A percentile compares a stretch with the other conserved stretches of the same genome.
These are phyloP conservation scores for Fusarium chlamydosporum DNA, from an alignment of 2,329 filamentous ascomycete genomes.

Conservation along the genomic window DNA sequence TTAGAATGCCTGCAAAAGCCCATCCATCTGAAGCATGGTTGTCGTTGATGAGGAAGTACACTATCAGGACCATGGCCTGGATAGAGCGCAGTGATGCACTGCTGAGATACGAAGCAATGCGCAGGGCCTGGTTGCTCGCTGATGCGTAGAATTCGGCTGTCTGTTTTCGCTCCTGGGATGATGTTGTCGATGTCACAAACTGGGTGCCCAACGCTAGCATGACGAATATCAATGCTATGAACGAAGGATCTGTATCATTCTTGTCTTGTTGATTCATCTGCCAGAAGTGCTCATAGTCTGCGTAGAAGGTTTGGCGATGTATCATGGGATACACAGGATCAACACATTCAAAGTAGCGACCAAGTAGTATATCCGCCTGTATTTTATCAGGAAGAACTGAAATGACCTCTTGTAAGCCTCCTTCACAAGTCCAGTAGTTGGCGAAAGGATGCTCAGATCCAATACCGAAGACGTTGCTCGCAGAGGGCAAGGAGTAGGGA, in stretches of 20 bases:
- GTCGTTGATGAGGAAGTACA: slow-evolving; percentile 88
- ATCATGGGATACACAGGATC: slow-evolving; percentile 88
- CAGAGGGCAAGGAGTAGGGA: slow-evolving; percentile 77
- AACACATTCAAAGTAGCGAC: slow-evolving; percentile 76
- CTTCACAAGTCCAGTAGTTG: slow-evolving; percentile 87
- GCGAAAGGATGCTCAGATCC: slow-evolving; percentile 83
- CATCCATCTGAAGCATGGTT: slow-evolving; percentile 87
- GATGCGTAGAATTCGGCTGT: slow-evolving; percentile 87
- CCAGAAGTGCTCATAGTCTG: slow-evolving; percentile 86
- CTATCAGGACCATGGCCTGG: slow-evolving; percentile 84
- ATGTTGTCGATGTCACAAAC: slow-evolving; percentile 72
- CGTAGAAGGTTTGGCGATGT: slow-evolving; percentile 80
- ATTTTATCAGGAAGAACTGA: slow-evolving; percentile 81
- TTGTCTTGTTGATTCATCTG: slow-evolving; percentile 70
- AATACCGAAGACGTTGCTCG: slow-evolving; percentile 85
- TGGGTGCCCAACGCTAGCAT: slow-evolving; percentile 85
- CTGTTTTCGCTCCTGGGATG: slow-evolving; percentile 75
- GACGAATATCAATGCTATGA: slow-evolving; percentile 80
- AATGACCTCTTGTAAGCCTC: slow-evolving; percentile 81
- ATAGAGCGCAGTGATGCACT: slow-evolving; percentile 79
- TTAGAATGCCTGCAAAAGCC: slow-evolving; percentile 83
- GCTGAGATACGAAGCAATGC: slow-evolving; percentile 82
- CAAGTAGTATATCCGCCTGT: slow-evolving; percentile 78
- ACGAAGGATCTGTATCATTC: slow-evolving; percentile 73
- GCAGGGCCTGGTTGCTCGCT: slow-evolving; percentile 81